phyloP scores from a whole-genome alignment of 2,329 filamentous ascomycete genomes.

The Nemania sp. region DNA sequence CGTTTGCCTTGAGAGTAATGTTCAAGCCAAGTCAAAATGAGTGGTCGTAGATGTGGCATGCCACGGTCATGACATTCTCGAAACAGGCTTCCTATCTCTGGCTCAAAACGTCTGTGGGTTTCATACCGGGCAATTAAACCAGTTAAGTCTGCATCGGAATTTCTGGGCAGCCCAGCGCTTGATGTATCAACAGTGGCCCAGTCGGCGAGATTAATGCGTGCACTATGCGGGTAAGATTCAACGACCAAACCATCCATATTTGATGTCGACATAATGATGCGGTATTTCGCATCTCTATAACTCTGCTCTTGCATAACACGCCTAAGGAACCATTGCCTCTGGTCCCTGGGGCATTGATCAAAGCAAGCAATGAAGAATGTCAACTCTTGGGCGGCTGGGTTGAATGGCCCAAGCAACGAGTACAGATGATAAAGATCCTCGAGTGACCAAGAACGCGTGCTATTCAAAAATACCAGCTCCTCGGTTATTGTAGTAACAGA shows the following conservation, averaged over 20 bases:
- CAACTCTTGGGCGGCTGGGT: neutral
- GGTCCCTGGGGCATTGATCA: neutral
- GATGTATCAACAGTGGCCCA: neutral
- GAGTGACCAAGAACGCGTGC: neutral
- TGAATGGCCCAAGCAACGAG: neutral
- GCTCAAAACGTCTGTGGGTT: neutral
- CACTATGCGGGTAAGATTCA: neutral
- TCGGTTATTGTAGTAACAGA: neutral
- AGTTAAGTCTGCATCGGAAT: too few species aligned
- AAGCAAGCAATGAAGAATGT: neutral
- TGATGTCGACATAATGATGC: neutral
- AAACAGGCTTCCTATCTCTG: neutral
- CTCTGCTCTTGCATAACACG: neutral
- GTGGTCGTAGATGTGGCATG: neutral
- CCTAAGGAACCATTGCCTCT: neutral
- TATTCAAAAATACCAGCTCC: neutral
- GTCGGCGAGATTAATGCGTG: neutral
- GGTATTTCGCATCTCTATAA: neutral
- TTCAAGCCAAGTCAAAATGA: neutral
- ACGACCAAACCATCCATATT: neutral
- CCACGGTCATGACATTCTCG: neutral
- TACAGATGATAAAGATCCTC: conserved; percentile 3
- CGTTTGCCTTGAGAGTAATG: neutral
- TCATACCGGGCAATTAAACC: neutral
- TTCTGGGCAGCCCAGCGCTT: too few species aligned